Evolutionary conservation across 192 early-diverging fungal genomes (phyloP).

Genomic region (Backusella tuberculispora): DNA sequence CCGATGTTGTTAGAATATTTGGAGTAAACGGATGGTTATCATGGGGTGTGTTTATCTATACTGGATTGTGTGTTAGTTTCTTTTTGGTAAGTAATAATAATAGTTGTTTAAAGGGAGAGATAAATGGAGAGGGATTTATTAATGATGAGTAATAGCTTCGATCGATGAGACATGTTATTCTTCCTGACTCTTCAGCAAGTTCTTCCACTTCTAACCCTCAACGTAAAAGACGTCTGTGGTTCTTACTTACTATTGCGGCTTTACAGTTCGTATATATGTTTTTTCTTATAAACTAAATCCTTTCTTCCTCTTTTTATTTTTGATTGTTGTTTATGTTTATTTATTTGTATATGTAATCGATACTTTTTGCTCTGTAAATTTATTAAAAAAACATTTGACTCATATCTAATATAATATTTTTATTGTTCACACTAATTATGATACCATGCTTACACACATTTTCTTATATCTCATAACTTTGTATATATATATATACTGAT

Average conservation of each 20-base stretch:
- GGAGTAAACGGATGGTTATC: conserved; percentile 56
- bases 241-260: conserved; percentile 84
- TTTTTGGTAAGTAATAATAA: conserved; percentile 71
- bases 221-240: conserved; percentile 83
- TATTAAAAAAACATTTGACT: background rate
- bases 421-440: too few relatives aligned
- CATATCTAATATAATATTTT: too few relatives aligned
- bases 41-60: conserved; percentile 77
- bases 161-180: conserved; percentile 74
- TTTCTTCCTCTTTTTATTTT: background rate
- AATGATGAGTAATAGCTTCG: conserved; percentile 54
- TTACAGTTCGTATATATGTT: conserved; percentile 84
- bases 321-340: background rate
- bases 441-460: too few relatives aligned
- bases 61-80: conserved; percentile 80
- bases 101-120: background rate
- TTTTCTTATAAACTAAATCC: conserved; percentile 53
- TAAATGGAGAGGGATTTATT: background rate
- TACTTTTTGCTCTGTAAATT: conserved; percentile 1
- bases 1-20: conserved; percentile 49
- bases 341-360: background rate
- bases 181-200: conserved; percentile 68
- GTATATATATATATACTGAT: too few relatives aligned
- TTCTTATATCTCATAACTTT: too few relatives aligned
- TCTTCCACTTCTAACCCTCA: conserved; percentile 63